Evolutionary conservation across 768 basidiomycete genomes (phyloP), one percentile per base, ranked within the genome.

Genomic region (Phylloporus sp.): DNA sequence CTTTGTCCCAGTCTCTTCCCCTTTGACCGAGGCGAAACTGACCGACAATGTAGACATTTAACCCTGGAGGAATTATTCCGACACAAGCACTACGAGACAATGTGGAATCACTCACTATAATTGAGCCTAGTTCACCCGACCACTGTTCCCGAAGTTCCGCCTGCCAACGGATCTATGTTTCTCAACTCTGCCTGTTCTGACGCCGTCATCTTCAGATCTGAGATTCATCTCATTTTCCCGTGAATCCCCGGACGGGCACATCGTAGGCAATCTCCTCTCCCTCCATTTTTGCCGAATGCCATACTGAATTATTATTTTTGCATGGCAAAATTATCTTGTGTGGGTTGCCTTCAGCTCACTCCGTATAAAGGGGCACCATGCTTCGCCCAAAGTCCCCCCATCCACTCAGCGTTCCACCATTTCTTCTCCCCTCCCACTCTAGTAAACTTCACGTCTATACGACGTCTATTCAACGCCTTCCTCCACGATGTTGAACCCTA

Each of bases 181-280:
- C 60, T 70, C 64, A 59, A 62, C 52, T 53, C 52, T 60, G 55
- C 50, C 57, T 41, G 27, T 46, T 60, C 56, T 59, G 57, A 51
- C 59, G 55, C 62, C 58, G 64, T 60, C 58, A 63, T 67, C 56
- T 58, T 18, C 38, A 59, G 62, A 69, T 69, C 67, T 70, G 9
- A 67, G 67, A 68, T 69, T 52, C 51, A 49, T 45, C 44, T 44
- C 51, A 50, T 54, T 63, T 65, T 70, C 67, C 63, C 67, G 69
- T 60, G 67, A 69, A 69, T 70, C 67, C 59, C 61, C 62, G 32
- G 53, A 68, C 59, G 58, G 60, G 23, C 54, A 56, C 57, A 61
- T 57, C 41, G 58, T 56, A 69, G 64, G 66, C 55, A 70, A 67
- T 62, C 63, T 63, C 55, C 57, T 53, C 56, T 47, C 55, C 67